Percentiles rank a stretch among this genome's conserved stretches.
Conservation (phyloP, 495 filamentous ascomycete species). For the Tuber calosporum region DNA sequence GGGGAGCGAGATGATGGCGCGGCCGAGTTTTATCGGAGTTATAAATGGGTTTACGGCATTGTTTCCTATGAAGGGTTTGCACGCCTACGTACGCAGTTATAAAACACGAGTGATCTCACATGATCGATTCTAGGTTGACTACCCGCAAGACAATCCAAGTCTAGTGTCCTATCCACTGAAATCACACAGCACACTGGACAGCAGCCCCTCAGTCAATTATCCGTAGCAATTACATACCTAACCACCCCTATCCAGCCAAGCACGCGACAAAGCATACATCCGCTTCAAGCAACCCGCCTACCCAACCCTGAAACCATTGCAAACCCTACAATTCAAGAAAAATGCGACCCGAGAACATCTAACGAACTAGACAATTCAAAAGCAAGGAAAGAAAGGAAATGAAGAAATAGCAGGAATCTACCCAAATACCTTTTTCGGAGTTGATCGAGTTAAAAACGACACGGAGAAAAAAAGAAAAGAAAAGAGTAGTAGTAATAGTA, state of each 20-base stretch:
- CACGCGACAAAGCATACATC: neutral
- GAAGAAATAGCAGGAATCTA: conserved; percentile 2
- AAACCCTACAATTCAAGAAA: conserved; percentile 2
- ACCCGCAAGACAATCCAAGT: neutral
- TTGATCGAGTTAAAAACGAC: neutral
- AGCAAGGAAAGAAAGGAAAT: neutral
- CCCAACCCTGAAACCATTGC: neutral
- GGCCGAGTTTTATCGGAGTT: neutral
- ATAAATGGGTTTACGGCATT: neutral
- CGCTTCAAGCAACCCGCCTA: neutral
- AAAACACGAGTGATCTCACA: neutral
- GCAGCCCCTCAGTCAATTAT: neutral
- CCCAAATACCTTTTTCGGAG: conserved; percentile 3
- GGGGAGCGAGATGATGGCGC: neutral
- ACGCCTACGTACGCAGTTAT: neutral
- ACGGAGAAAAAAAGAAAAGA: neutral
- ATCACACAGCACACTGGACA: neutral
- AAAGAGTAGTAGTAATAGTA: neutral
- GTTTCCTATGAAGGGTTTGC: neutral
- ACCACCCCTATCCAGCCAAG: neutral
- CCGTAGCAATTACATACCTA: neutral
- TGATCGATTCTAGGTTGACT: neutral
- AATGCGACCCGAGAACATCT: neutral
- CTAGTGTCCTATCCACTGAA: neutral
- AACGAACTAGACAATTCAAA: conserved; percentile 2